These are phyloP conservation scores for Syzygium oleosum DNA, from an alignment of 345 rosid species.

Conservation along the genomic window DNA sequence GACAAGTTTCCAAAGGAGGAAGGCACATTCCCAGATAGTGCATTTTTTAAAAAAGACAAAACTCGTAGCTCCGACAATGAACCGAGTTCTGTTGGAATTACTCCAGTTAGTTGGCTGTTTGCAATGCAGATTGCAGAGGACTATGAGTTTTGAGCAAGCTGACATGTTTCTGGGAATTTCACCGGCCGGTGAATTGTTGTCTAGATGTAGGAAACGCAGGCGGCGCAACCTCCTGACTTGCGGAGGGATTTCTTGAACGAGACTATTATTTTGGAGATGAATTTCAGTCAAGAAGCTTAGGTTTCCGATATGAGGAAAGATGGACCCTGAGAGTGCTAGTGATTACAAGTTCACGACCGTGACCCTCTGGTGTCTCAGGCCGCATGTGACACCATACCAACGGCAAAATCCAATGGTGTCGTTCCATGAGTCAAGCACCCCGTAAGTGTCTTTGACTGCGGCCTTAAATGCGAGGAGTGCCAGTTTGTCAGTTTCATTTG, in stretches of 20 bases:
- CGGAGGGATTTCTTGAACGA: not conserved
- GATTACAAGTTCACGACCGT: fast-evolving
- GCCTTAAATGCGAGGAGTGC: not conserved
- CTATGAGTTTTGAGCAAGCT: not conserved
- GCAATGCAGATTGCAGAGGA: fast-evolving
- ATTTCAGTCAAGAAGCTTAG: not conserved
- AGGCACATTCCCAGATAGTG: not conserved
- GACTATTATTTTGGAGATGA: not conserved
- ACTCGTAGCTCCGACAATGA: not conserved
- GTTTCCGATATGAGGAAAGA: not conserved
- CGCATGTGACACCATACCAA: not conserved
- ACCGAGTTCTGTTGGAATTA: not conserved
- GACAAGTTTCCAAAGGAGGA: not conserved
- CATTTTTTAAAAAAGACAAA: not conserved
- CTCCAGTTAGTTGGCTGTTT: not conserved
- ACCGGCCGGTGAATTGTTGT: fast-evolving
- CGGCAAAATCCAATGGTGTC: not conserved
- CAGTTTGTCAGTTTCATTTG: not conserved
- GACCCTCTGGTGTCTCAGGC: not conserved
- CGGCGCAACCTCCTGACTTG: not conserved
- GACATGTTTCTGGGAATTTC: not conserved
- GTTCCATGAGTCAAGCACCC: not conserved
- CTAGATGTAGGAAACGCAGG: not conserved
- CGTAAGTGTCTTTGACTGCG: not conserved
- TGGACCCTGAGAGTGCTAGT: not conserved